Percentiles rank a stretch among this genome's conserved stretches.
phyloP scores from a whole-genome alignment of 768 basidiomycete species.

The Rhizopogon vesiculosus region DNA sequence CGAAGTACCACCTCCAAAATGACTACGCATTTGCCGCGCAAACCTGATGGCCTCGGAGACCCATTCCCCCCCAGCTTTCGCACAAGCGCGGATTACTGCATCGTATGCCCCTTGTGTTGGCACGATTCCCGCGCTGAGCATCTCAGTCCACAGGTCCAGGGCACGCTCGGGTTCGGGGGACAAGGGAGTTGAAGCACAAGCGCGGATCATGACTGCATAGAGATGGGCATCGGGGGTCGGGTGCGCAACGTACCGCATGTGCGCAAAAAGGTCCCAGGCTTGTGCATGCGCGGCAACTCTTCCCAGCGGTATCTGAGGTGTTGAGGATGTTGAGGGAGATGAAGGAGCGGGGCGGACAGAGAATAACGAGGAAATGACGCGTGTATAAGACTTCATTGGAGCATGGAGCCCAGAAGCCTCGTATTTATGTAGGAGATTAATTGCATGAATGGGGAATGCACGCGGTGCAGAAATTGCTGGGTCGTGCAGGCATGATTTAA shows the following conservation, averaged over 20 bases:
- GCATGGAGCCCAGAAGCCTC: slow-evolving; percentile 60
- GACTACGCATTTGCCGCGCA: slow-evolving; percentile 83
- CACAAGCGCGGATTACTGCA: slow-evolving; percentile 80
- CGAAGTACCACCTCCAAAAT: slow-evolving; percentile 45
- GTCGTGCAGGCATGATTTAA: slow-evolving; percentile 54
- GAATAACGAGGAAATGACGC: slow-evolving; percentile 57
- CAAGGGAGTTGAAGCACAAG: slow-evolving; percentile 59
- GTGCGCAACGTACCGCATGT: slow-evolving; percentile 96
- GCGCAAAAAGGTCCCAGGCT: slow-evolving; percentile 92
- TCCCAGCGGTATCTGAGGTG: slow-evolving; percentile 14
- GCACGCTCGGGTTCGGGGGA: slow-evolving; percentile 85
- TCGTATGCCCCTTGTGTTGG: slow-evolving; percentile 73
- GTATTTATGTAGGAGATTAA: slow-evolving; percentile 65
- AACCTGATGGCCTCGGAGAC: slow-evolving; percentile 82
- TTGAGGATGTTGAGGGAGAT: slow-evolving; percentile 2
- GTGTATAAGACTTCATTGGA: slow-evolving; percentile 72
- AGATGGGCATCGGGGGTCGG: slow-evolving; percentile 66
- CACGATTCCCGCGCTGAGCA: slow-evolving; percentile 67
- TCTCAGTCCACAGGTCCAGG: slow-evolving; percentile 89
- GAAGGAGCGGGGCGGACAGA: slow-evolving; percentile 32
- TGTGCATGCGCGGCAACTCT: slow-evolving; percentile 57
- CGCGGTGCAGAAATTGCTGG: slow-evolving; percentile 14
- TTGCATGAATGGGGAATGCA: slow-evolving; percentile 55
- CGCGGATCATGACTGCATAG: slow-evolving; percentile 84
- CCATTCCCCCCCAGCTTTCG: slow-evolving; percentile 59